Evolutionary conservation across 768 basidiomycete species (phyloP).

Genomic region (Rhizopogon sp.): DNA sequence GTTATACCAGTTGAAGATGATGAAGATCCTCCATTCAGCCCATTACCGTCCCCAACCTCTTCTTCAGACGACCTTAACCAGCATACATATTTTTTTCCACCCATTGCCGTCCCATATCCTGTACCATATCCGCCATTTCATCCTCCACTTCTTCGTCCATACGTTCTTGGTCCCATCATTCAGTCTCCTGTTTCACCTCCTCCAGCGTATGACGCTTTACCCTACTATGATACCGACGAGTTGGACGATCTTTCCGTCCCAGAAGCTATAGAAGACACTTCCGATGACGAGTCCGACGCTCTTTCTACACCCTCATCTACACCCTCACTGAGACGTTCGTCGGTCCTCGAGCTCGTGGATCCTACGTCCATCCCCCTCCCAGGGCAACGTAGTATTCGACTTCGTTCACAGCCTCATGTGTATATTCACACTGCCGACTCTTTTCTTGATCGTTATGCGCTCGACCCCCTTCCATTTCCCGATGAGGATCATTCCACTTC

Average conservation of each 20-base stretch:
- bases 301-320: slow-evolving; percentile 62
- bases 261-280: slow-evolving; percentile 79
- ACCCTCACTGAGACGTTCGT: slow-evolving; percentile 55
- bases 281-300: slow-evolving; percentile 80
- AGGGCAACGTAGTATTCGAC: slow-evolving; percentile 41
- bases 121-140: slow-evolving; percentile 63
- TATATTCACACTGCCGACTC: slow-evolving; percentile 56
- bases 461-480: slow-evolving; percentile 70
- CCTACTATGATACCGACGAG: slow-evolving; percentile 60
- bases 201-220: slow-evolving; percentile 46
- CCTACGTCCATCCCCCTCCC: slow-evolving; percentile 47
- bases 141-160: slow-evolving; percentile 51
- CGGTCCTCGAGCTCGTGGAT: slow-evolving; percentile 48
- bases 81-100: slow-evolving; percentile 42
- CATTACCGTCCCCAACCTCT: slow-evolving; percentile 63
- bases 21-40: slow-evolving; percentile 52
- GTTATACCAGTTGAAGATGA: slow-evolving; percentile 55
- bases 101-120: slow-evolving; percentile 51
- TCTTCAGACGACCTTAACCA: slow-evolving; percentile 72
- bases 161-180: slow-evolving; percentile 39
- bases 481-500: slow-evolving; percentile 41
- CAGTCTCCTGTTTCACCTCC: slow-evolving; percentile 36
- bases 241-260: slow-evolving; percentile 66
- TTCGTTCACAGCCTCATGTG: slow-evolving; percentile 47
- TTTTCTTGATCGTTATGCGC: slow-evolving; percentile 60